Base-by-base conservation (phyloP, 2,329 filamentous ascomycete genomes). In the Xylariales sp. region DNA sequence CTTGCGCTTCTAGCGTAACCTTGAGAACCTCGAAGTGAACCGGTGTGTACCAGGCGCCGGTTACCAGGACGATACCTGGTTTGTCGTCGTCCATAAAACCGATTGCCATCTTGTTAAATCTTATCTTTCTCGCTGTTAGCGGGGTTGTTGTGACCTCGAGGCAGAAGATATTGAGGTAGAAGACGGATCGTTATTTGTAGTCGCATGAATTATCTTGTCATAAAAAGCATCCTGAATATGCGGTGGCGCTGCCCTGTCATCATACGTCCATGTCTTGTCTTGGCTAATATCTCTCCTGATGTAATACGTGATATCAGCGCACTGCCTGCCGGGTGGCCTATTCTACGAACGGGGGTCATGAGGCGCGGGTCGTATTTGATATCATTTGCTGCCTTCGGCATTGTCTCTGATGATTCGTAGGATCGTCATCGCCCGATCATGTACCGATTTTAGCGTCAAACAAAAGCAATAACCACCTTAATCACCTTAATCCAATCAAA, bases 61-160 rank as follows among this genome's bases (percentile, higher is more conserved):
- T 62, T 9, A 68, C 66, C 1, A 68, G 53, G 9, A 65, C 62
- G 39, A 68, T 59, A 7, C 66, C 62, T n/a, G 66, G 62, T 14
- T 68, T 68, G 1, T 50, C 34, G 30, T 53, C 65, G 36, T 64
- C 50, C 36, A 9, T 3, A 4, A 9, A n/a, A 12, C 9, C n/a
- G 36, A 16, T 39, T 34, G 39, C 14, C 65, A 65, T 64, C 5
- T 43, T 58, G 18, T 23, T 16, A 5, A 28, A 50, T n/a, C 10
- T 36, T 34, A 14, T 9, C 39, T 30, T 46, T n/a, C 8, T 36
- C n/a, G 8, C 9, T 23, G 50, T 36, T 39, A 16, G 5, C 46
- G 10, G n/a, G 32, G 8, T 41, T 18, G 36, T 10, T 5, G 54
- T 14, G 18, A 7, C 0, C 34, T 36, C 45, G 18, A 50, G 6